Evolutionary conservation across 305 asterid genomes (phyloP).

Genomic region (Solanum chacoense): DNA sequence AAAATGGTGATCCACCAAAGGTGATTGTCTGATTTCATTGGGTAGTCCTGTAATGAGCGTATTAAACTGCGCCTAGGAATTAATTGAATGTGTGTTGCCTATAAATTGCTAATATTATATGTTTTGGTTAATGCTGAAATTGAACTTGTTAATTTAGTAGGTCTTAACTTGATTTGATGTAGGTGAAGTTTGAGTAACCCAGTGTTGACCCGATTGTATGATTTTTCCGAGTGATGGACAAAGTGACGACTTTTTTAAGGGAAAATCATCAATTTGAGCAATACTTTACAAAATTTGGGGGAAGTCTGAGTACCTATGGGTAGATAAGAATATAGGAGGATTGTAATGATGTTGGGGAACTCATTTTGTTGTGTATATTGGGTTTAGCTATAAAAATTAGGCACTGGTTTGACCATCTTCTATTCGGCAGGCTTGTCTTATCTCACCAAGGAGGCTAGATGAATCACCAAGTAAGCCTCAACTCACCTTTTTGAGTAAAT

Average conservation of each 20-base stretch:
- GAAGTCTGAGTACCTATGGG: not conserved
- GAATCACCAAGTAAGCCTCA: not conserved
- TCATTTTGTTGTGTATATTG: not conserved
- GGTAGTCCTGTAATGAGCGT: not conserved
- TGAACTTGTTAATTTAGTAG: not conserved
- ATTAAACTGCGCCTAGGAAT: too few relatives aligned
- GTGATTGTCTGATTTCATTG: not conserved
- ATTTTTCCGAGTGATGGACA: not conserved
- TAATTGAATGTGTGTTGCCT: not conserved
- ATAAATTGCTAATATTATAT: too few relatives aligned
- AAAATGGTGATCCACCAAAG: not conserved
- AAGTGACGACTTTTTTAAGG: not conserved
- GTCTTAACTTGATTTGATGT: not conserved
- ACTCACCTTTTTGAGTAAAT: not conserved
- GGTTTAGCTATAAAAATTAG: not conserved
- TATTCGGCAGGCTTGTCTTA: not conserved
- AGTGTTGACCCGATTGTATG: not conserved
- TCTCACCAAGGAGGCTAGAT: not conserved
- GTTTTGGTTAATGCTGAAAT: not conserved
- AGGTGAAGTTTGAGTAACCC: not conserved
- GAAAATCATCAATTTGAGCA: not conserved
- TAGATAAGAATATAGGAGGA: not conserved
- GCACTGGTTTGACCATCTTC: not conserved
- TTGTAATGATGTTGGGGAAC: not conserved
- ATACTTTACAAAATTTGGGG: not conserved